A percentile compares a stretch with the other conserved stretches of the same genome.
phyloP scores from a whole-genome alignment of 257 asterid genomes.

The Gynochthodes officinalis region DNA sequence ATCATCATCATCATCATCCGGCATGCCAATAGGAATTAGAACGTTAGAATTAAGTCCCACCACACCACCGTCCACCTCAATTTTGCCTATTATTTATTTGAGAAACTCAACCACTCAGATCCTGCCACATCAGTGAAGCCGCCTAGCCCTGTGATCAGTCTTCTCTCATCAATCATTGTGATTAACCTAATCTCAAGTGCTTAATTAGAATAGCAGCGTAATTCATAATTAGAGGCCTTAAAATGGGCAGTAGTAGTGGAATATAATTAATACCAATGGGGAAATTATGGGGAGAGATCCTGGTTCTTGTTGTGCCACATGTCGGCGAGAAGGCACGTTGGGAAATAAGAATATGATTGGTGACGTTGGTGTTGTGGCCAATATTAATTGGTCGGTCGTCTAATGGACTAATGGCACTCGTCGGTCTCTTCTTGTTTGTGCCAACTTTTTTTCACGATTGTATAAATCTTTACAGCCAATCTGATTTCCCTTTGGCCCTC shows the following conservation, averaged over 20 bases:
- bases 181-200: constrained; percentile 8
- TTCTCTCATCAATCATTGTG: not conserved
- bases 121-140: constrained; percentile 32
- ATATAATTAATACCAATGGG: too few species aligned
- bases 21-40: constrained; percentile 2
- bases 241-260: too few species aligned
- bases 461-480: not conserved
- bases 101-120: constrained; percentile 24
- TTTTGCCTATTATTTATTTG: constrained; percentile 14
- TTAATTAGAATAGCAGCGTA: too few species aligned
- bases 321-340: not conserved
- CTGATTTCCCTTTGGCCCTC: not conserved
- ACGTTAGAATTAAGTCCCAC: not conserved
- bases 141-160: constrained; percentile 2
- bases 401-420: not conserved
- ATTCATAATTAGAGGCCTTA: too few species aligned
- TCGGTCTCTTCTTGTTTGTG: not conserved
- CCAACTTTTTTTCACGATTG: not conserved
- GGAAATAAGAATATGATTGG: not conserved
- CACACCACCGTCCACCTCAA: constrained; percentile 24
- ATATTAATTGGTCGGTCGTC: constrained; percentile 18
- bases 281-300: not conserved
- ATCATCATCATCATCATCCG: constrained; percentile 20
- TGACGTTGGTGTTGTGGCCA: constrained; percentile 13
- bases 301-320: constrained; percentile 5